Conservation (phyloP, 2,329 filamentous ascomycete species). For the Exophiala mesophila region DNA sequence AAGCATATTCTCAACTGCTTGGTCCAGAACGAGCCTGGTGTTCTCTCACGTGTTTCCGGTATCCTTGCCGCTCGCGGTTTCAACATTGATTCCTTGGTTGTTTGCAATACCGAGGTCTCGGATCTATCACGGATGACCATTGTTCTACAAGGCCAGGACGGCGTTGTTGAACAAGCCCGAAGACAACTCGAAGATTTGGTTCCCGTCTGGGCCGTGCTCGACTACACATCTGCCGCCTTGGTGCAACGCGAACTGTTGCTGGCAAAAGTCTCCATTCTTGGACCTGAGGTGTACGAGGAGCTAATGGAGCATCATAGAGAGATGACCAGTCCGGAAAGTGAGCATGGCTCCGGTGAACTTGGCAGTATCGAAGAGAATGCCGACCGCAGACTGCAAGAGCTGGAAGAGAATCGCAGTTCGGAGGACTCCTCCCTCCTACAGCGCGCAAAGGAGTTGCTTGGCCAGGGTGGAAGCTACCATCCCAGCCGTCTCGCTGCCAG, state of each 20-base stretch:
- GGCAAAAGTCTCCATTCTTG: conserved; percentile 93
- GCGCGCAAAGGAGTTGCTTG: conserved; percentile 24
- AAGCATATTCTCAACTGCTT: conserved; percentile 96
- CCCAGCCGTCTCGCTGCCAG: conserved; percentile 79
- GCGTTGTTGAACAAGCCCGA: conserved; percentile 93
- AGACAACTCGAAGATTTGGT: conserved; percentile 94
- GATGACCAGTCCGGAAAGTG: conserved; percentile 58
- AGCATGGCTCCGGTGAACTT: conserved; percentile 24
- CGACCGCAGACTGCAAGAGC: conserved; percentile 30
- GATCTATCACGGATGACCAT: conserved; percentile 99
- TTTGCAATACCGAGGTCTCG: conserved; percentile 95
- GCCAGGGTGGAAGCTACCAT: conserved; percentile 65
- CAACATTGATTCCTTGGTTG: conserved; percentile 97
- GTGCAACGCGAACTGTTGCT: conserved; percentile 94
- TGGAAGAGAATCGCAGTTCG: conserved; percentile 34
- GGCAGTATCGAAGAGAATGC: conserved; percentile 34
- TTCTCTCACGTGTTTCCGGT: conserved; percentile 90
- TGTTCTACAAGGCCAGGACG: conserved; percentile 90
- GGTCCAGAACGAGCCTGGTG: conserved; percentile 97
- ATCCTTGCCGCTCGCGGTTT: conserved; percentile 94
- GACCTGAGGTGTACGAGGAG: conserved; percentile 97
- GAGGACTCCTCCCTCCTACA: conserved; percentile 22
- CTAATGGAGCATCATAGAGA: conserved; percentile 92
- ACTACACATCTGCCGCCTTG: conserved; percentile 87
- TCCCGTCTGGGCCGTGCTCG: conserved; percentile 95